phyloP scores from a whole-genome alignment of 805 yeast species.

The Pichia eremophila region DNA sequence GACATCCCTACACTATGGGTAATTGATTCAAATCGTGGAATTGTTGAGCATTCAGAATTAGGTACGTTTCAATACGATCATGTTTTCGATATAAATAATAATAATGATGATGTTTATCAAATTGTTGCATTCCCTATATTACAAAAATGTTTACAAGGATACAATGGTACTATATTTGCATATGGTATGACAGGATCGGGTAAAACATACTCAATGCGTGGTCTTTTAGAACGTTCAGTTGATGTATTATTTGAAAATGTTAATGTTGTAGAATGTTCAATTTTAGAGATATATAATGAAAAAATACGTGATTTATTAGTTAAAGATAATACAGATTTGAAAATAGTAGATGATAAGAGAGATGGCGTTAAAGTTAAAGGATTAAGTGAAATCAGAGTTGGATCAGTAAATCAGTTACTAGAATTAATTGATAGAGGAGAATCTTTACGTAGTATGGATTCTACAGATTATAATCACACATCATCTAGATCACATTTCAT shows the following conservation, averaged over 20 bases:
- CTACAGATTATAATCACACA: conserved; percentile 81
- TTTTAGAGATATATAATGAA: conserved; percentile 83
- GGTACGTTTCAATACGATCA: conserved; percentile 70
- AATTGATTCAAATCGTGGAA: conserved; percentile 35
- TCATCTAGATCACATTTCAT: conserved; percentile 92
- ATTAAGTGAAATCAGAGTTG: conserved; percentile 51
- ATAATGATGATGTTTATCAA: conserved; percentile 55
- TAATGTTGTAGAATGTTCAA: conserved; percentile 47
- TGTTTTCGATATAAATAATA: conserved; percentile 51
- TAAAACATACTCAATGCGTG: conserved; percentile 81
- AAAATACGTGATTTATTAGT: conserved; percentile 67
- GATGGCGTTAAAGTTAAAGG: conserved; percentile 73
- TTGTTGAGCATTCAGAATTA: conserved; percentile 41
- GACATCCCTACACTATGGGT: conserved; percentile 25
- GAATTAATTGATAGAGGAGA: conserved; percentile 61
- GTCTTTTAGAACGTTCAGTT: conserved; percentile 64
- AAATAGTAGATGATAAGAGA: conserved; percentile 65
- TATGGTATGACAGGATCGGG: conserved; percentile 95
- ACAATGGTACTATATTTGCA: conserved; percentile 83
- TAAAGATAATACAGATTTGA: conserved; percentile 43
- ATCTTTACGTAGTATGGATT: conserved; percentile 64
- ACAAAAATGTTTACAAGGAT: conserved; percentile 57
- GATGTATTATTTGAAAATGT: conserved; percentile 46
- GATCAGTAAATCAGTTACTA: conserved; percentile 50
- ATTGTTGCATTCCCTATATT: conserved; percentile 44